Percentiles rank a stretch among this genome's conserved stretches.
Evolutionary conservation across 2,329 filamentous ascomycete species (phyloP).

Genomic region (Huntiella bhutanensis): DNA sequence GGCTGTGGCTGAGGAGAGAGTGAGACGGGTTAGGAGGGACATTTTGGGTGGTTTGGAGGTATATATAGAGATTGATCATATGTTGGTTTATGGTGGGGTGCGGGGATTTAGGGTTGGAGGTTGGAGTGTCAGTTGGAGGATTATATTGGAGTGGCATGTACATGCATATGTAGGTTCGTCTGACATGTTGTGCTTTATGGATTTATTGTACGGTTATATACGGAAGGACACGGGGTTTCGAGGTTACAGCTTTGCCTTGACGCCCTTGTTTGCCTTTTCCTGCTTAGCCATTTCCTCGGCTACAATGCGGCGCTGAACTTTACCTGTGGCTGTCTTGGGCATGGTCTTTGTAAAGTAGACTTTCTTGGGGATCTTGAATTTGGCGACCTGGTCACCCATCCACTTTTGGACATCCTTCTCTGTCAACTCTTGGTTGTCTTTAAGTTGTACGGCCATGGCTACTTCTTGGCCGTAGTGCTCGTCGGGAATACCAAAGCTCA

Average conservation of each 20-base stretch:
- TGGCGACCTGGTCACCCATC: slow-evolving; percentile 51
- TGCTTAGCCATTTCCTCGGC: slow-evolving; percentile 67
- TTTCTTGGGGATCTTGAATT: slow-evolving; percentile 75
- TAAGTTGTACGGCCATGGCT: slow-evolving; percentile 56
- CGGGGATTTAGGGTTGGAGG: neutral
- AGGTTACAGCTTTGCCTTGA: neutral
- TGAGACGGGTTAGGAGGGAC: neutral
- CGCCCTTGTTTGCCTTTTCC: slow-evolving; percentile 25
- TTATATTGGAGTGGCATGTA: neutral
- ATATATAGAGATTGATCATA: neutral
- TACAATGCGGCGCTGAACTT: slow-evolving; percentile 73
- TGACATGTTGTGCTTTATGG: neutral
- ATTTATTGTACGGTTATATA: neutral
- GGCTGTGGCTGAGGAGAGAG: neutral
- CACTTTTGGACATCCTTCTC: slow-evolving; percentile 47
- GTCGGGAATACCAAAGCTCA: slow-evolving; percentile 67
- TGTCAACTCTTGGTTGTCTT: slow-evolving; percentile 36
- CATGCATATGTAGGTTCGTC: neutral
- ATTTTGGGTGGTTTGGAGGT: neutral
- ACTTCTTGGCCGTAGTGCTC: slow-evolving; percentile 73
- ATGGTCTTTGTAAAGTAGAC: slow-evolving; percentile 70
- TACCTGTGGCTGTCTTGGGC: slow-evolving; percentile 84
- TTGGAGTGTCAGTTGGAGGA: slow-evolving; percentile 1
- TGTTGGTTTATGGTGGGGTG: neutral
- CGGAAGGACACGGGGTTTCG: neutral